These are phyloP conservation scores for Beverwykella pulmonaria DNA, from an alignment of 495 filamentous ascomycete genomes.

Conservation along the genomic window DNA sequence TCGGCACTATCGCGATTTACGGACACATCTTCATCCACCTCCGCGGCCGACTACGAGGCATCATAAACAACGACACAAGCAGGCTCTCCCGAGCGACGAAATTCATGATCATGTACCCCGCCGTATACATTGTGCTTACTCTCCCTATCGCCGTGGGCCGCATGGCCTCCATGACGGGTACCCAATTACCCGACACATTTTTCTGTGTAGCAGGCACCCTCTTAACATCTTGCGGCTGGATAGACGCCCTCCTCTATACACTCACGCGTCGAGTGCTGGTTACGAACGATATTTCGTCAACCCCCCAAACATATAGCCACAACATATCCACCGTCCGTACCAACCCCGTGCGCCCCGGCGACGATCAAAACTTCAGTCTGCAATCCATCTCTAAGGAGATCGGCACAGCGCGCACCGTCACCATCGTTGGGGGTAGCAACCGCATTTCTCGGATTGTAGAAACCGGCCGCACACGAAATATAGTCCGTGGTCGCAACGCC, in stretches of 20 bases:
- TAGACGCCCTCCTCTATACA: conserved; percentile 74
- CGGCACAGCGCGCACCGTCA: conserved; percentile 26
- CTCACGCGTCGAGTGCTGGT: conserved; percentile 59
- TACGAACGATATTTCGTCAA: conserved; percentile 40
- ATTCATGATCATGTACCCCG: conserved; percentile 75
- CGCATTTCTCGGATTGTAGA: conserved; percentile 27
- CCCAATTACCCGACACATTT: conserved; percentile 57
- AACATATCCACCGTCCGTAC: conserved; percentile 11
- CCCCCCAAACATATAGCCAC: conserved; percentile 1
- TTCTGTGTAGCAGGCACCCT: conserved; percentile 72
- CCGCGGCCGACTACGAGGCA: conserved; percentile 46
- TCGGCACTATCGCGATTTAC: conserved; percentile 67
- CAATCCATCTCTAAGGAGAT: conserved; percentile 27
- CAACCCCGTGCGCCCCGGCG: conserved; percentile 18
- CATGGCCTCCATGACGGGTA: conserved; percentile 64
- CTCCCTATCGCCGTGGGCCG: conserved; percentile 71
- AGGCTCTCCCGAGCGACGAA: conserved; percentile 53
- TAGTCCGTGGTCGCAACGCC: not conserved
- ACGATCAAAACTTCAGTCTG: conserved; percentile 19
- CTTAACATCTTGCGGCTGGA: conserved; percentile 72
- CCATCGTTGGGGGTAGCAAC: conserved; percentile 31
- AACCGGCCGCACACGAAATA: not conserved
- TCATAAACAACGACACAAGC: conserved; percentile 39
- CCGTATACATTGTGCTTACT: conserved; percentile 72
- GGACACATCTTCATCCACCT: conserved; percentile 65